phyloP scores from a whole-genome alignment of 1,139 yeast species.

The Geotrichum phurueaensis region DNA sequence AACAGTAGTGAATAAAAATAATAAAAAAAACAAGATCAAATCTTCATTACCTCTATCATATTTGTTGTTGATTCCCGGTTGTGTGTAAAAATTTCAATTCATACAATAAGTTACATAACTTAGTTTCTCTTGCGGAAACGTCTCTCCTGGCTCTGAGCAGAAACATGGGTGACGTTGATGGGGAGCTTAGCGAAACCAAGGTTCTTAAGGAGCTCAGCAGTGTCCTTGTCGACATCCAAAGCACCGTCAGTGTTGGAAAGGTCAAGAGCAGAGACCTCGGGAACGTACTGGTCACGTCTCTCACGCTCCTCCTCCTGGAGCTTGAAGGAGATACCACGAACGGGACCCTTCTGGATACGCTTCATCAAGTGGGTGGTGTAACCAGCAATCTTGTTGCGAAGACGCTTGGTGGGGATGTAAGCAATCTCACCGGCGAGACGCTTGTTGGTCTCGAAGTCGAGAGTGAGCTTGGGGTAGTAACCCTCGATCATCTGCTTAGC shows the following conservation, averaged over 20 bases:
- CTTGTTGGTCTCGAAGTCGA: constrained; percentile 99
- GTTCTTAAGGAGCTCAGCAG: constrained; percentile 92
- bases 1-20: background rate
- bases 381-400: constrained; percentile 99
- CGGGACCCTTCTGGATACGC: constrained; percentile 99
- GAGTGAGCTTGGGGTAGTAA: constrained; percentile 99
- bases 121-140: constrained; percentile 93
- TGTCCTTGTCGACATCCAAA: constrained; percentile 96
- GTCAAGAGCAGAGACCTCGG: constrained; percentile 99
- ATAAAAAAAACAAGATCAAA: background rate
- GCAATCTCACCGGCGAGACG: constrained; percentile 98
- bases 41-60: background rate
- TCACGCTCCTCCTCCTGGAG: constrained; percentile 99
- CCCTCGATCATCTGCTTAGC: constrained; percentile 99
- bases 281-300: constrained; percentile 99
- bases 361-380: constrained; percentile 99
- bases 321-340: constrained; percentile 99
- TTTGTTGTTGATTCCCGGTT: background rate
- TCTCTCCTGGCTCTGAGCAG: constrained; percentile 89
- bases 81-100: background rate
- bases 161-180: constrained; percentile 82
- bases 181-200: constrained; percentile 92
- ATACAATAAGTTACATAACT: background rate
- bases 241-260: constrained; percentile 91
- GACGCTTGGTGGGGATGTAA: constrained; percentile 98